These are phyloP conservation scores for Fraxinus xanthoxyloides DNA, from an alignment of 305 asterid genomes.

Conservation along the genomic window DNA sequence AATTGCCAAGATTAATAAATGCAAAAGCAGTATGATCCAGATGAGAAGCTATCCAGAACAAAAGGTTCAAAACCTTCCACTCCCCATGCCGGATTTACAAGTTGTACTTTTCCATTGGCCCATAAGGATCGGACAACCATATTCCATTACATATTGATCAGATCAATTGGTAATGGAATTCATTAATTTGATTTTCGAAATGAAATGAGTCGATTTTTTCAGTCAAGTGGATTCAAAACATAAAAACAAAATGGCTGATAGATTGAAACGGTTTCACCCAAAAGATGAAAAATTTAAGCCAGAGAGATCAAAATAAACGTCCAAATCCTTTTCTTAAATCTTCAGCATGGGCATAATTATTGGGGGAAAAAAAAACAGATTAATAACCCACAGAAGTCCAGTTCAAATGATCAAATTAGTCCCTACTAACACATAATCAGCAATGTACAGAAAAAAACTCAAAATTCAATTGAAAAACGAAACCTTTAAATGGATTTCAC, in stretches of 20 bases:
- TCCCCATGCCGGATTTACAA: background rate
- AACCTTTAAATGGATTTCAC: conserved; percentile 98
- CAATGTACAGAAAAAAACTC: background rate
- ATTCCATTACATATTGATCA: background rate
- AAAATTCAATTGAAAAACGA: conserved; percentile 1
- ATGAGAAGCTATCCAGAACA: too few species aligned
- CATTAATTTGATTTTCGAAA: background rate
- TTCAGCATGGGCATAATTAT: background rate
- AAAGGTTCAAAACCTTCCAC: background rate
- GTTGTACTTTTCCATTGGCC: background rate
- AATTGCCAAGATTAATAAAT: too few species aligned
- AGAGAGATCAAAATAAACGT: background rate
- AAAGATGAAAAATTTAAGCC: background rate
- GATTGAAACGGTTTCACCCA: background rate
- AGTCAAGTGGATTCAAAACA: background rate
- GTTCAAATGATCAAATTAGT: background rate
- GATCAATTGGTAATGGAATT: background rate
- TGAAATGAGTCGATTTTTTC: background rate
- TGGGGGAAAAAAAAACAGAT: too few species aligned
- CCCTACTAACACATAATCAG: background rate
- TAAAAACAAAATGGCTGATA: background rate
- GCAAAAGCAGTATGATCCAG: too few species aligned
- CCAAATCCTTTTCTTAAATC: background rate
- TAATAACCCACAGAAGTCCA: background rate
- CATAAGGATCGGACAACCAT: background rate